These are phyloP conservation scores for Metarhizium robertsii DNA, from an alignment of 2,329 filamentous ascomycete species.

Conservation along the genomic window DNA sequence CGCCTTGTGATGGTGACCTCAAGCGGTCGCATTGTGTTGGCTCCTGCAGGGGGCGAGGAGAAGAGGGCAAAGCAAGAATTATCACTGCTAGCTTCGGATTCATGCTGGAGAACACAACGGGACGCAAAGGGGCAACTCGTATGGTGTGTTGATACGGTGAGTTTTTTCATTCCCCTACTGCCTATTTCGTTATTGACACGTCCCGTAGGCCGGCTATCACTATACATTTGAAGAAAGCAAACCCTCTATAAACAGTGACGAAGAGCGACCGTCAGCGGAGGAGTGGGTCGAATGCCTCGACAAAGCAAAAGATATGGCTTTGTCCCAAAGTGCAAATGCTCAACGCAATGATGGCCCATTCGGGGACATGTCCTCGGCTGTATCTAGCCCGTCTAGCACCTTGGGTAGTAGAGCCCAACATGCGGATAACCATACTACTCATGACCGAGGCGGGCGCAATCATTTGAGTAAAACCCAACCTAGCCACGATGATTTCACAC, in stretches of 20 bases:
- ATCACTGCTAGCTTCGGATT: constrained; percentile 67
- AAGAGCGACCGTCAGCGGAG: constrained; percentile 60
- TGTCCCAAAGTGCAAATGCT: constrained; percentile 59
- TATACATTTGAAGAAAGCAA: constrained; percentile 94
- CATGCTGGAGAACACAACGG: constrained; percentile 67
- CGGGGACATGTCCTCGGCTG: constrained; percentile 57
- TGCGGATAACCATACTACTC: constrained; percentile 37
- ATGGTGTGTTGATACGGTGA: constrained; percentile 90
- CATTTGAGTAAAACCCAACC: constrained; percentile 52
- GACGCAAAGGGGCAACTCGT: constrained; percentile 82
- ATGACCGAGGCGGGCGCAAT: constrained; percentile 45
- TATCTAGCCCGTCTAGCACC: constrained; percentile 72
- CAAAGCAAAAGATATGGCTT: constrained; percentile 73
- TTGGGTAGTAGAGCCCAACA: constrained; percentile 50
- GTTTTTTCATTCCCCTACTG: constrained; percentile 25
- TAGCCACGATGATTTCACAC: constrained; percentile 39
- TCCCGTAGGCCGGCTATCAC: constrained; percentile 69
- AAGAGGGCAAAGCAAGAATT: constrained; percentile 93
- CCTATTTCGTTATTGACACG: constrained; percentile 11
- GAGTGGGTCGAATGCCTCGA: constrained; percentile 92
- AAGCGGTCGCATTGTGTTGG: constrained; percentile 79
- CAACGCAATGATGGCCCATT: constrained; percentile 61
- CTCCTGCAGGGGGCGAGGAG: constrained; percentile 85
- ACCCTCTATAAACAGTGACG: constrained; percentile 47
- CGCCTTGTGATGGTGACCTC: constrained; percentile 92